phyloP scores from a whole-genome alignment of 345 rosid species.

The Cardamine occulta region DNA sequence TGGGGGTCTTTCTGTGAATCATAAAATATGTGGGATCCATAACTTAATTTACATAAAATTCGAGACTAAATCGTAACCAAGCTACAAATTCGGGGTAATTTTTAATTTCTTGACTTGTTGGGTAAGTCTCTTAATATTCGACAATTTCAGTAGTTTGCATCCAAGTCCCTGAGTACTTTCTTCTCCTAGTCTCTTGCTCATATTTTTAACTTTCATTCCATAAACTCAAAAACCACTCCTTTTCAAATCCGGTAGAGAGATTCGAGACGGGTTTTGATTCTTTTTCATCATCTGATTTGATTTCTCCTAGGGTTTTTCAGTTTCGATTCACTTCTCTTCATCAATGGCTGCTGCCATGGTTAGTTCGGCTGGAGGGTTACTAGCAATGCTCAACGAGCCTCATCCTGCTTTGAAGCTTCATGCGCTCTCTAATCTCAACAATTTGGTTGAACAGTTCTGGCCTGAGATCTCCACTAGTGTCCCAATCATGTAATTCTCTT shows the following conservation, averaged over 20 bases:
- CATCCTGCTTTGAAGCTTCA: slow-evolving; percentile 86
- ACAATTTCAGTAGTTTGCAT: slow-evolving; percentile 31
- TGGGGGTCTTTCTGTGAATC: background rate
- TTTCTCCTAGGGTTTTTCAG: slow-evolving; percentile 12
- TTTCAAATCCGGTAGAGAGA: slow-evolving; percentile 19
- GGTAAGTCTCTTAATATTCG: slow-evolving; percentile 46
- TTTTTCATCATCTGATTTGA: slow-evolving; percentile 13
- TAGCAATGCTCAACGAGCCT: slow-evolving; percentile 93
- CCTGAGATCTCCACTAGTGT: slow-evolving; percentile 99
- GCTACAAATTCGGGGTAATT: slow-evolving; percentile 12
- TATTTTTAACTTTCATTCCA: background rate
- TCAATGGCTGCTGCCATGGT: slow-evolving; percentile 72
- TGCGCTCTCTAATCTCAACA: slow-evolving; percentile 86
- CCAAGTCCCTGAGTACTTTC: slow-evolving; percentile 20
- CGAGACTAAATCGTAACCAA: background rate
- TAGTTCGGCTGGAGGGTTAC: slow-evolving; percentile 90
- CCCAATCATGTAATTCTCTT: slow-evolving; percentile 70
- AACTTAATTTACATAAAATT: background rate
- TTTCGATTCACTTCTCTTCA: slow-evolving; percentile 14
- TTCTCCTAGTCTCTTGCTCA: slow-evolving; percentile 20
- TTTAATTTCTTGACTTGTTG: slow-evolving; percentile 42
- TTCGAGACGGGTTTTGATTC: slow-evolving; percentile 20
- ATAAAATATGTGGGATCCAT: background rate
- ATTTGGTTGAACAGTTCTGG: slow-evolving; percentile 90
- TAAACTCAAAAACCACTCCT: slow-evolving; percentile 26